Conservation (phyloP, 331 rosid species). For the Spiraea crenata region DNA sequence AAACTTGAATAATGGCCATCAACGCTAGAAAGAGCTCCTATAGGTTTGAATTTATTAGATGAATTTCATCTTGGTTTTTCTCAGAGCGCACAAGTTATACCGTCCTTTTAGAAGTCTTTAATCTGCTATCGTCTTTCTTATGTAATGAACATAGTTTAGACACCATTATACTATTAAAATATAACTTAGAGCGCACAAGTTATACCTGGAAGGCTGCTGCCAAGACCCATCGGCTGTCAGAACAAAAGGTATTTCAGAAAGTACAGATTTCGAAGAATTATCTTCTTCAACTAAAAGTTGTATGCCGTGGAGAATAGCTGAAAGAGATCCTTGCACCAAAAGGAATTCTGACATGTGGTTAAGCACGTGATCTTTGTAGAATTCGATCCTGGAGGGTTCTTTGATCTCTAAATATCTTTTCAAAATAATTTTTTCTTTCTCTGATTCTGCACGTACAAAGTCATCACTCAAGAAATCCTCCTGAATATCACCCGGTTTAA, state of each 20-base stretch:
- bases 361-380: constrained; percentile 79
- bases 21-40: not conserved
- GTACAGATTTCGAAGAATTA: constrained; percentile 52
- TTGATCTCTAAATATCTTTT: constrained; percentile 60
- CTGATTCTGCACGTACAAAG: constrained; percentile 82
- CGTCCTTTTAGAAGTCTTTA: not conserved
- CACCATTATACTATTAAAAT: not conserved
- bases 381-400: constrained; percentile 78
- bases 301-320: constrained; percentile 69
- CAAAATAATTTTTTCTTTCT: constrained; percentile 68
- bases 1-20: not conserved
- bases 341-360: constrained; percentile 67
- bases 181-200: not conserved
- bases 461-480: constrained; percentile 81
- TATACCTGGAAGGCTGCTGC: constrained; percentile 87
- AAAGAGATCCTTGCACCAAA: constrained; percentile 50
- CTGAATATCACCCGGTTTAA: constrained; percentile 66
- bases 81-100: no score
- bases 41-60: not conserved
- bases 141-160: not conserved
- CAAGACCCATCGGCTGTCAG: constrained; percentile 91
- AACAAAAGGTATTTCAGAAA: constrained; percentile 72
- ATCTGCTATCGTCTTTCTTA: not conserved
- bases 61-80: not conserved
- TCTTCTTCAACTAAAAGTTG: constrained; percentile 72